Evolutionary conservation across 2,329 filamentous ascomycete genomes (phyloP), one percentile per base, ranked within the genome.

Genomic region (Chaetomiaceae sp.): DNA sequence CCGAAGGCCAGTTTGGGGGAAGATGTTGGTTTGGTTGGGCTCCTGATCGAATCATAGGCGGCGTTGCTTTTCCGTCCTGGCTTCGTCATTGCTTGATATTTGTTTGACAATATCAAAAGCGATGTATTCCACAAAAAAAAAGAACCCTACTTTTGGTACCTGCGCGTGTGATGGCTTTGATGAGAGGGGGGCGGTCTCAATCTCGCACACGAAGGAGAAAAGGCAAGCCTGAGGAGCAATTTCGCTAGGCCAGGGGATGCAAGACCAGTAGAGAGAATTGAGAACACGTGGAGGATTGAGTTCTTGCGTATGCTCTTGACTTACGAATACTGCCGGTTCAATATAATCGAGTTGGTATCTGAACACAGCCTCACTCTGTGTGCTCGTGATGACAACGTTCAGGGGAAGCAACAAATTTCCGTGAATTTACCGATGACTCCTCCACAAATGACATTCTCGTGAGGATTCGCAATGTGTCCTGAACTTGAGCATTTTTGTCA

Each of bases 401-500:
- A 50, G 21, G 34, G n/a, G 40, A 40, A 16, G 9, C 2, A 18
- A n/a, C 10, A 20, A 56, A 53, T 53, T 30, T 51, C 50, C 50
- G 54, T 23, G 27, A 27, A 56, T 56, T 47, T 56, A 25, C 50
- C 54, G 46, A 27, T 43, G 23, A 38, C 34, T 29, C 11, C 16
- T 33, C 27, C n/a, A 11, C 9, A 20, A 32, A 8, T 9, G 23
- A 14, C 23, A 3, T n/a, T 37, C 27, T 16, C 7, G 21, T 16
- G n/a, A 11, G 43, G 11, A 33, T 40, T 45, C n/a, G 46, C 47
- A 41, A 46, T 46, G 41, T 54, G 52, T 18, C 47, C 41, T 32
- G 7, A 50, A 46, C 13, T n/a, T 38, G 1, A 23, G 18, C 23
- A 21, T 7, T 51, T 29, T n/a, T 33, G 40, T 43, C 18, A 47